Evolutionary conservation across 108 stramenopile species (phyloP).

Genomic region (Schizochytrium sp.): DNA sequence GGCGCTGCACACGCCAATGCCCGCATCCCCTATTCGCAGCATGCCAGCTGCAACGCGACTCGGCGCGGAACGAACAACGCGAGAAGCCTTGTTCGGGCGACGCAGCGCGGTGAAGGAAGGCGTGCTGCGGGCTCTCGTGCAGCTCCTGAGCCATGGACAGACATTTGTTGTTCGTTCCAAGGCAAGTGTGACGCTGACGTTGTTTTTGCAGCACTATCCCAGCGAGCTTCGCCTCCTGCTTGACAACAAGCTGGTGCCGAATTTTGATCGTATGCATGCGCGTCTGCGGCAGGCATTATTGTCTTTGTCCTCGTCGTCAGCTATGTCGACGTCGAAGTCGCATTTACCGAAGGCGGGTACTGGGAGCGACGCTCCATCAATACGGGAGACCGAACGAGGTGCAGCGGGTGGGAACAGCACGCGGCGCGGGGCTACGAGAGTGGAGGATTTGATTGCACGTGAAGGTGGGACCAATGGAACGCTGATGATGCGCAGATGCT

Average conservation of each 20-base stretch:
- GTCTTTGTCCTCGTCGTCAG: not conserved
- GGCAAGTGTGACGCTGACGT: not conserved
- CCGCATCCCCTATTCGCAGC: not conserved
- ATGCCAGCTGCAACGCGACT: not conserved
- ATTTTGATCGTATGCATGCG: not conserved
- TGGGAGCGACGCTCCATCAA: not conserved
- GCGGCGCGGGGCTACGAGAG: not conserved
- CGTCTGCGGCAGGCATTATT: not conserved
- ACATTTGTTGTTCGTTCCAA: not conserved
- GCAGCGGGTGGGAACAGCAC: not conserved
- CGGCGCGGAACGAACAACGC: not conserved
- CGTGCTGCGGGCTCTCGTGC: not conserved
- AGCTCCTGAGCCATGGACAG: conserved; percentile 1
- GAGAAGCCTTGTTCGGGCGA: not conserved
- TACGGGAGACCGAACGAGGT: too few species aligned
- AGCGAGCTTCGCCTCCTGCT: not conserved
- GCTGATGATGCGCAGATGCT: not conserved
- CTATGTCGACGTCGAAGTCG: not conserved
- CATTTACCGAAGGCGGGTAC: not conserved
- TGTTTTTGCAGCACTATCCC: not conserved
- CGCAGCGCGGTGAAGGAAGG: not conserved
- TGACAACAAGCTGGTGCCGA: not conserved
- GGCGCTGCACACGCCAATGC: not conserved
- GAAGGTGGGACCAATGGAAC: not conserved
- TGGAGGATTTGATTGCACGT: not conserved